Conservation (phyloP, 192 early-diverging fungal species). For the Coemansia sp. region DNA sequence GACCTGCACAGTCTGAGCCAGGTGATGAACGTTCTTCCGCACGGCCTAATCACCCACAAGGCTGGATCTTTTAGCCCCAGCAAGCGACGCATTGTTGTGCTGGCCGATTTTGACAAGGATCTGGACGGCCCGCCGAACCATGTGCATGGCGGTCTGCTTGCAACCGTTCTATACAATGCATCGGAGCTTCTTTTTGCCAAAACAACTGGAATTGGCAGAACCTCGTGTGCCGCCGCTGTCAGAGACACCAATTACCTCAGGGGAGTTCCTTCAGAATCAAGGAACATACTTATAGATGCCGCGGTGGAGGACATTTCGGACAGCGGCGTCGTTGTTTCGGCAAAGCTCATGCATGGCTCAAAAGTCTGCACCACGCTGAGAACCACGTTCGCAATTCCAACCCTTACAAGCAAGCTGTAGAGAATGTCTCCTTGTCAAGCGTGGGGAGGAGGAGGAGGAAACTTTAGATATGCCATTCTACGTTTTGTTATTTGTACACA, state of each 20-base stretch:
- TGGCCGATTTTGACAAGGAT: constrained; percentile 17
- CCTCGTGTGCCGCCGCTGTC: neutral
- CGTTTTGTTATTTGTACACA: too few species aligned
- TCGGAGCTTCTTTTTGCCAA: constrained; percentile 17
- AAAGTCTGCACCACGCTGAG: constrained; percentile 19
- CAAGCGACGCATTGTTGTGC: neutral
- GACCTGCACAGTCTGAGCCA: constrained; percentile 17
- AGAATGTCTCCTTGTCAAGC: neutral
- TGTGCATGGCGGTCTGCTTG: constrained; percentile 37
- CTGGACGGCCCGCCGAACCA: constrained; percentile 26
- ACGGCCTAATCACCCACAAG: constrained; percentile 8
- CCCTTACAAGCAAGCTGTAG: constrained; percentile 21
- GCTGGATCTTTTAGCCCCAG: constrained; percentile 3
- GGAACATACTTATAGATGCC: constrained; percentile 18
- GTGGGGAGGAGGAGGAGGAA: too few species aligned
- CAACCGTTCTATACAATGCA: constrained; percentile 30
- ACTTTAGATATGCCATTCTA: too few species aligned
- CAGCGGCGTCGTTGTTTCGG: constrained; percentile 4
- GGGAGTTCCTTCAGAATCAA: constrained; percentile 18
- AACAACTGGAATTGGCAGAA: neutral
- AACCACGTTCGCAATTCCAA: constrained; percentile 25
- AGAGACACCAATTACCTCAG: constrained; percentile 26
- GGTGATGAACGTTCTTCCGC: constrained; percentile 30
- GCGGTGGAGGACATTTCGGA: neutral
- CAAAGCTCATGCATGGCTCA: constrained; percentile 12